phyloP scores from a whole-genome alignment of 208 protist species.

The Trypanosoma vivax region DNA sequence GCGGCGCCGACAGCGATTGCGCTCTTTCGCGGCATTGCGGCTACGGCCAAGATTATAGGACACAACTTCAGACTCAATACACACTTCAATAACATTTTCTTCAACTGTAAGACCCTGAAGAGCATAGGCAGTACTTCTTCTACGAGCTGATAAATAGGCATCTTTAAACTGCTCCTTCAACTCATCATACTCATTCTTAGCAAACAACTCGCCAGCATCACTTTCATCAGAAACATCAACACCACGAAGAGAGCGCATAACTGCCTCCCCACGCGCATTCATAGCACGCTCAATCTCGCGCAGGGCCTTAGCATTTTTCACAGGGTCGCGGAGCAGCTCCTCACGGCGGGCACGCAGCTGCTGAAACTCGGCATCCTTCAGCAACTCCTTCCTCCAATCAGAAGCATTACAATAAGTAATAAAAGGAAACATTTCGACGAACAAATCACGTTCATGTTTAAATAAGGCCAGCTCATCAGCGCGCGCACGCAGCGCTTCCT shows the following conservation, averaged over 20 bases:
- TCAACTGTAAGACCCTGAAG: too few species aligned
- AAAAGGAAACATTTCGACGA: constrained; percentile 18
- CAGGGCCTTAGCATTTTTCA: constrained; percentile 15
- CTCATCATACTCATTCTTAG: too few species aligned
- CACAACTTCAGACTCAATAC: too few species aligned
- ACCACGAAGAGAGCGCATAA: not conserved
- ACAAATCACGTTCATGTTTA: constrained; percentile 10
- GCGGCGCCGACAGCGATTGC: too few species aligned
- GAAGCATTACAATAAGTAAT: constrained; percentile 22
- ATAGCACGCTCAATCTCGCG: constrained; percentile 8
- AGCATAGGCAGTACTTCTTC: too few species aligned
- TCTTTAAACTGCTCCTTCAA: too few species aligned
- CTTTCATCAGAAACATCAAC: too few species aligned
- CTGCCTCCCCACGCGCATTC: constrained; percentile 7
- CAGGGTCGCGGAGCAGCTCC: constrained; percentile 18
- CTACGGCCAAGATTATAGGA: too few species aligned
- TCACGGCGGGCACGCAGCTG: constrained; percentile 2
- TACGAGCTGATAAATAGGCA: too few species aligned
- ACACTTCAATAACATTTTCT: too few species aligned
- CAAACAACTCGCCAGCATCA: too few species aligned
- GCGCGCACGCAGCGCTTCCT: constrained; percentile 10
- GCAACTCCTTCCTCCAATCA: not conserved
- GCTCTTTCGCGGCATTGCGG: too few species aligned
- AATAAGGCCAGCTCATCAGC: constrained; percentile 26
- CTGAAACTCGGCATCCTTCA: constrained; percentile 12